Evolutionary conservation across 2,329 filamentous ascomycete species (phyloP).

Genomic region (Colletotrichum australisinense): DNA sequence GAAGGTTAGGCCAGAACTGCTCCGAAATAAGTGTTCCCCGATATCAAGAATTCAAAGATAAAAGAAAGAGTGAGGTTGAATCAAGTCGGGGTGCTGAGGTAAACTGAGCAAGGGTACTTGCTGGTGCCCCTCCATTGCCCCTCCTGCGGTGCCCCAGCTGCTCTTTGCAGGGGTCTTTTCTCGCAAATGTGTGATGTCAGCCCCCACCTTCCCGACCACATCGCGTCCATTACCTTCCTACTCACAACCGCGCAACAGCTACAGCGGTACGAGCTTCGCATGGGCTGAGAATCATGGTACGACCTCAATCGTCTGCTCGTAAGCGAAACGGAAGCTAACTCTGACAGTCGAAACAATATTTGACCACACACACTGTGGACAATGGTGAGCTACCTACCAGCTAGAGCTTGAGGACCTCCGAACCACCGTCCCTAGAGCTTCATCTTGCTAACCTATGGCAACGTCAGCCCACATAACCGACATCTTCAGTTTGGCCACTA

Average conservation of each 20-base stretch:
- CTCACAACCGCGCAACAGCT: slow-evolving; percentile 38
- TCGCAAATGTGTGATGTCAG: slow-evolving; percentile 34
- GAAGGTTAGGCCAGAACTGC: not conserved
- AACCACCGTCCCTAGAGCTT: not conserved
- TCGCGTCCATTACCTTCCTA: slow-evolving; percentile 24
- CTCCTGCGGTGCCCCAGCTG: slow-evolving; percentile 8
- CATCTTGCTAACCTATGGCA: not conserved
- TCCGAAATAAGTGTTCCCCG: no score
- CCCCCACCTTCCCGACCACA: slow-evolving; percentile 30
- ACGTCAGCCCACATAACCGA: slow-evolving; percentile 81
- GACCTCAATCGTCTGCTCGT: slow-evolving; percentile 1
- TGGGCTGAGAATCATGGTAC: slow-evolving; percentile 55
- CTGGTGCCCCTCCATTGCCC: slow-evolving; percentile 29
- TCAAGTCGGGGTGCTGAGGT: not conserved
- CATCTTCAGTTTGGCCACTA: slow-evolving; percentile 86
- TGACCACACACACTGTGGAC: slow-evolving; percentile 91
- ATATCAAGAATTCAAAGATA: no score
- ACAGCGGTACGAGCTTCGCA: slow-evolving; percentile 39
- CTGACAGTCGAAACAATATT: slow-evolving; percentile 95
- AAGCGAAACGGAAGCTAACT: slow-evolving; percentile 29
- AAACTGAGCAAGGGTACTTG: not conserved
- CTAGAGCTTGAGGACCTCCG: not conserved
- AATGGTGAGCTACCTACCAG: slow-evolving; percentile 68
- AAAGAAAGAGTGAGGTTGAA: not conserved
- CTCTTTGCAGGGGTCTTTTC: slow-evolving; percentile 20